Evolutionary conservation across 116 monocot species (phyloP), one percentile per base, ranked within the genome.

Genomic region (Posidonia oceanica): DNA sequence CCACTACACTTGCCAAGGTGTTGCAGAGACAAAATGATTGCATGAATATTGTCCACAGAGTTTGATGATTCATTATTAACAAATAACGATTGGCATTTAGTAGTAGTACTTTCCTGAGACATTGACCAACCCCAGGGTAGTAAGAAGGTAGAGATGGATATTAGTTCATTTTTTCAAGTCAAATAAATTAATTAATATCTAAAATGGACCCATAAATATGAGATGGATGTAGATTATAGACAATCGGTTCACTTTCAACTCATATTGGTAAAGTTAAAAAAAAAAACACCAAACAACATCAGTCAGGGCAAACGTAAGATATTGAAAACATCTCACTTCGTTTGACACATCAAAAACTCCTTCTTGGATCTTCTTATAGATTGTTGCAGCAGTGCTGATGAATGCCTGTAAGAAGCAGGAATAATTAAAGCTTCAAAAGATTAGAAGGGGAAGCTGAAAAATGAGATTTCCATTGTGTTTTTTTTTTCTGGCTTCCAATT

Each of bases 341-440:
- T 90, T 86, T 39, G 84, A 86, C 65, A 84, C 90, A 82, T 90
- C 90, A 68, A 86, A 90, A 17, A 80, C 83, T 18, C 86, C 84
- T 59, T 90, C 90, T 77, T 90, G 86, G 61, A 90, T 90, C 67
- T 90, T 90, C 84, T 90, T 86, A 76, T 84, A 82, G 54, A 90
- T 86, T 53, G 81, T 86, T n/a, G 83, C 71, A 64, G 90, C 90
- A 11, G 90, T 90, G 71, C 80, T 84, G 21, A 90, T 86, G 52
- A 90, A 86, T 41, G 90, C 90, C 90, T 90, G 75, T 10, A 74
- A 11, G 5, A 36, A 17, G 22, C 2, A 51, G n/a, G 55, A n/a
- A 20, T 6, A 40, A 39, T 22, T 16, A 37, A 20, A 54, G 20
- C 18, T n/a, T 52, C 41, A 38, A 17, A 17, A 52, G 21, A 52